Base-by-base conservation (phyloP, 176 grass and related monocot genomes). In the Lolium rigidum region DNA sequence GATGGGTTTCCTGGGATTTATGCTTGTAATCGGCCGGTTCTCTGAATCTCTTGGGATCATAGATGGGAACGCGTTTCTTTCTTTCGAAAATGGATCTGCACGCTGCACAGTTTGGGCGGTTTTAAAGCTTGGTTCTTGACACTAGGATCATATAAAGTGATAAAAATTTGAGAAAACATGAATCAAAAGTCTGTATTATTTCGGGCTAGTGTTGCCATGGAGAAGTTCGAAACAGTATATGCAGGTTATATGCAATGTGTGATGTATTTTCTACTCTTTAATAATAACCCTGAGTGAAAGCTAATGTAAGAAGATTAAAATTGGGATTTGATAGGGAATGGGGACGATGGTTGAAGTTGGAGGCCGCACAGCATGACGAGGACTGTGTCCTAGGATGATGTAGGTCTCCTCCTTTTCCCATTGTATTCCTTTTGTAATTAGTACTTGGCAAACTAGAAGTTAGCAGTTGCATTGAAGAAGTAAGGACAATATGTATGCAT, bases 311-410 rank as follows among this genome's bases (percentile, higher is more conserved):
- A 62, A 91, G 64, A 88, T 85, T 85, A 91, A 91, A 91, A 89
- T 90, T 94, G 91, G 74, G 92, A 91, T 93, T 98, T 98, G 86
- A 93, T 95, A 98, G 92, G 95, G 75, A 90, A 65, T 95, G 93
- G 93, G 90, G 86, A 98, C 74, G 90, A 98, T 94, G 96, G 96
- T 94, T 98, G 94, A 98, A 89, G 75, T 87, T 86, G 86, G 91
- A 86, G 87, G 61, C 87, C 79, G 59, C 82, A 83, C 86, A 87
- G 76, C 87, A 85, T 90, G 85, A 87, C 16, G 81, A 84, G 89
- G 82, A 79, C 88, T 73, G 72, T 82, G 81, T 82, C 87, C 84
- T 95, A 87, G 86, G 83, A 85, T 82, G 43, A 86, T 92, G 94
- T 95, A 95, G 94, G 97, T 95, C 88, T 88, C 84, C 84, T 70